A percentile compares a stretch with the other conserved stretches of the same genome.
Evolutionary conservation across 306 rosid species (phyloP).

Genomic region (Elaeagnus macrophylla): DNA sequence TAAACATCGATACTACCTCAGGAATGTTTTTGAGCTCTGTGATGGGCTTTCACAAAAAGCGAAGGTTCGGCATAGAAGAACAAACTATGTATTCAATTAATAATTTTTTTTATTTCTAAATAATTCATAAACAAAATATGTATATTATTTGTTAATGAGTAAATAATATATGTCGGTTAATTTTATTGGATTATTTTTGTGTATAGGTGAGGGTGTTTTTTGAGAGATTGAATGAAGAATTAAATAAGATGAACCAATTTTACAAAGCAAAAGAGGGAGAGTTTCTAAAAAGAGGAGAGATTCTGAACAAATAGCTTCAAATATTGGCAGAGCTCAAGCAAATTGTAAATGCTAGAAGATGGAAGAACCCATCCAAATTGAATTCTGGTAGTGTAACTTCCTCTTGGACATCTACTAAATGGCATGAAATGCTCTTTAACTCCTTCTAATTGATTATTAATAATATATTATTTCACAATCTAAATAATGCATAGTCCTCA

Average conservation of each 20-base stretch:
- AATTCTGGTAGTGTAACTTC: slow-evolving; percentile 18
- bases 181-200: background rate
- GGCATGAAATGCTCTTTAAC: no score
- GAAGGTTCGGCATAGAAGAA: no score
- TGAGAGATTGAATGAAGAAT: slow-evolving; percentile 50
- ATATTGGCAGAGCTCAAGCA: slow-evolving; percentile 43
- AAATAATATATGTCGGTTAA: background rate
- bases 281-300: slow-evolving; percentile 57
- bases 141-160: background rate
- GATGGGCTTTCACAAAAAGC: no score
- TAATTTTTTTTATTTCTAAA: no score
- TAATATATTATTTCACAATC: no score
- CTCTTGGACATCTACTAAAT: slow-evolving; percentile 37
- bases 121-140: no score
- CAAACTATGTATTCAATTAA: no score
- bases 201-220: slow-evolving; percentile 54
- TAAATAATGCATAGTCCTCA: no score
- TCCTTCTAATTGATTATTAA: no score
- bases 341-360: slow-evolving; percentile 33
- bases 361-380: slow-evolving; percentile 34
- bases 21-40: no score
- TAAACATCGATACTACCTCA: no score
- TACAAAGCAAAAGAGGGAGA: slow-evolving; percentile 50
- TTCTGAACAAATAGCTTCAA: slow-evolving; percentile 48
- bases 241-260: slow-evolving; percentile 73